Evolutionary conservation across 2,329 filamentous ascomycete species (phyloP), one percentile per base, ranked within the genome.

Genomic region (Helminthosporium solani): DNA sequence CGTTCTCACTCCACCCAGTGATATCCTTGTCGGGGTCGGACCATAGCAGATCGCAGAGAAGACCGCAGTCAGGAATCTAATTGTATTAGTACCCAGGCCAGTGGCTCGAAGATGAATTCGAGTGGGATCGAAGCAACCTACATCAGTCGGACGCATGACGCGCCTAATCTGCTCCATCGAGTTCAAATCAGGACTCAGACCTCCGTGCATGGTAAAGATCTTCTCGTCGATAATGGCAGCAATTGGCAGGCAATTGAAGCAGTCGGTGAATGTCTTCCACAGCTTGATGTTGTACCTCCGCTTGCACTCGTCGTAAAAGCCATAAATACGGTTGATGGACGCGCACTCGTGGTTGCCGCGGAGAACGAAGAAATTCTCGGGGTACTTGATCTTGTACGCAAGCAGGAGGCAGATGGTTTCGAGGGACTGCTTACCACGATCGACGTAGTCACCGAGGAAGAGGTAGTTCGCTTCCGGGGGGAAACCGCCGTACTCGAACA

Each of bases 291-390:
- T 99, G 79, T 95, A 97, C 62, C 92, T 83, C 70, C 94, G 87
- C 81, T 99, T 99, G 85, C 92, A 99, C 76, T 99, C 92, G 69
- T 99, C 94, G 79, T 99, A 99, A 79, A 99, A 99, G 50, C 94
- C 94, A 73, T 99, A 99, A 74, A 97, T 95, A 69, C 94, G 90
- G 79, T 95, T 99, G 80, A 99, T 95, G 42, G 89, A 95, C 49
- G 94, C 94, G 76, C 94, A 97, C 75, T 99, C 94, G 80, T 99
- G 94, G 80, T 99, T 99, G 55, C 94, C 94, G 60, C 94, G 90
- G 49, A 99, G 84, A 59, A 99, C 88, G 80, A 99, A 99, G 78
- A 99, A 97, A 79, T 99, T 99, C 77, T 99, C 94, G 39, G 94
- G 94, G 72, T 96, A 97, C 79, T 97, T 97, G 83, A 99, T 95